Evolutionary conservation across 208 protist genomes (phyloP).

Genomic region (Crithidia acanthocephali): DNA sequence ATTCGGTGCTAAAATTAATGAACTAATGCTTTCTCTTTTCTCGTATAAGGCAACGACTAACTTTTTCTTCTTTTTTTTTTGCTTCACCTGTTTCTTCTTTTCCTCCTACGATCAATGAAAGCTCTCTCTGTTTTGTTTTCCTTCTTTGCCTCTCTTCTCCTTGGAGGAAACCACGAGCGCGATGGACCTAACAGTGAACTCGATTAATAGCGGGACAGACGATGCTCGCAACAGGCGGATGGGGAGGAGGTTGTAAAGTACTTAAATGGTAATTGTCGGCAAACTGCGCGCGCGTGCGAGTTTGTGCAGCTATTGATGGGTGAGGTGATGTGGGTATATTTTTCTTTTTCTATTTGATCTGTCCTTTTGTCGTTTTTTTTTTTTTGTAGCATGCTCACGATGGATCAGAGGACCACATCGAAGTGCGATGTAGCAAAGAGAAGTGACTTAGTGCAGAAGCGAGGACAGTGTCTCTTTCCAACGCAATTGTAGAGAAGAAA

Average conservation of each 20-base stretch:
- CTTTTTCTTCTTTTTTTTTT: neutral
- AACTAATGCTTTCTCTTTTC: constrained; percentile 17
- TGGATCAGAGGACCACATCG: neutral
- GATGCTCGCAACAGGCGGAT: constrained; percentile 1
- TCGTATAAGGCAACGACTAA: constrained; percentile 6
- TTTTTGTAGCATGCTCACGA: neutral
- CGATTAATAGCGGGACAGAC: neutral
- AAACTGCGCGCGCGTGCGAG: neutral
- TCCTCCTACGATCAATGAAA: no score
- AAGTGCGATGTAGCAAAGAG: no score
- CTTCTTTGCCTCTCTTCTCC: constrained; percentile 3
- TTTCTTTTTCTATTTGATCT: neutral
- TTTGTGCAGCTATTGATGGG: neutral
- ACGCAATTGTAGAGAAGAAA: no score
- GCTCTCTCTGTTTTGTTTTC: constrained; percentile 21
- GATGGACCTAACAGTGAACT: neutral
- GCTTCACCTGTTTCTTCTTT: constrained; percentile 14
- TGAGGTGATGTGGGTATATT: no score
- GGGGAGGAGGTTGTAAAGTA: constrained; percentile 19
- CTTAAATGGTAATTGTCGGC: neutral
- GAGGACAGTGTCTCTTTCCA: no score
- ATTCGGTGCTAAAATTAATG: no score
- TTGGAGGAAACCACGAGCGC: constrained; percentile 11
- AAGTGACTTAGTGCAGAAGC: no score
- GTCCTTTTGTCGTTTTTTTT: neutral